Evolutionary conservation across 2,329 filamentous ascomycete species (phyloP), one percentile per base, ranked within the genome.

Genomic region (Daldinia eschscholtzii): DNA sequence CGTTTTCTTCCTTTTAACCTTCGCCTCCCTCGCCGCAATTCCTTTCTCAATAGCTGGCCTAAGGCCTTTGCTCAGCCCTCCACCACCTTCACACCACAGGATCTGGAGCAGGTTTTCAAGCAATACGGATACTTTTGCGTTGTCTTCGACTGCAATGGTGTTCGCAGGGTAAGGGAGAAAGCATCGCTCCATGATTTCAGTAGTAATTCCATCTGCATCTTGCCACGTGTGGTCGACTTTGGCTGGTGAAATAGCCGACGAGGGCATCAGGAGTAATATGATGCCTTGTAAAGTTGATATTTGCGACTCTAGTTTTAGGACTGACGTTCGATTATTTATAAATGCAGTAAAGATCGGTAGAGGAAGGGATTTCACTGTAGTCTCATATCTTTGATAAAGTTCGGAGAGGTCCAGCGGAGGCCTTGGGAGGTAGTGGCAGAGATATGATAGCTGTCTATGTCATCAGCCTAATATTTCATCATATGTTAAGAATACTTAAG

Each of bases 101-200:
- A 89, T 80, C 52, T 89, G 84, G 33, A 93, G 75, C 57, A 93
- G 79, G 1, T 84, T 84, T 79, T 95, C 93, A 0, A 93, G 81
- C 33, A 92, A 78, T 9, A 94, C 79, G 1, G 90, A 90, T 41
- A 94, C 83, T 77, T 92, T 92, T 30, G 90, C 89, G 73, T 96
- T 94, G 70, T 93, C 91, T 20, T 88, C 85, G 0, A 86, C 79
- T 6, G 83, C 84, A 13, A 86, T 82, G 0, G 85, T 88, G 65
- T 87, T 89, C 1, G 92, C 91, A 0, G 90, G 83, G 71, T 86
- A 89, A 0, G 88, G 88, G 1, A 93, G 84, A 77, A 89, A 94
- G 74, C 89, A 90, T 48, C 83, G 77, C 74, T 85, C 81, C 46
- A 89, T 76, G 70, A 88, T 85, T 6, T 72, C 73, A 23, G 79